Percentiles rank a stretch among this genome's conserved stretches.
Conservation (phyloP, 176 grass and related monocot species). For the Urochloa ruziziensis region DNA sequence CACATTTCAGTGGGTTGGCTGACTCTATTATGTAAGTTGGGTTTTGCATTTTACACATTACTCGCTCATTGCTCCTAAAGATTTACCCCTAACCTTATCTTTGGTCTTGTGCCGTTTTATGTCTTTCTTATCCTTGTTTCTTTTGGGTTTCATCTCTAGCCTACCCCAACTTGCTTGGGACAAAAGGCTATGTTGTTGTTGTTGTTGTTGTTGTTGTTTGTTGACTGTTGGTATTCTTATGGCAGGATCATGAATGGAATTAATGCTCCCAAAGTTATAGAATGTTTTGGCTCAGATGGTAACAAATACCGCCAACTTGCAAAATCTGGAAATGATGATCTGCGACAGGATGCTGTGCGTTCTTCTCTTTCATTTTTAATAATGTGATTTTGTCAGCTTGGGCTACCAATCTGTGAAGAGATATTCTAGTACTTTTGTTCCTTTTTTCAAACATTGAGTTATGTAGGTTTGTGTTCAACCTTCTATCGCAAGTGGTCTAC, state of each 20-base stretch:
- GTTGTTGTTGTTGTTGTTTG: too few species aligned
- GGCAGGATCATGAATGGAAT: conserved; percentile 96
- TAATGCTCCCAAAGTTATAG: conserved; percentile 87
- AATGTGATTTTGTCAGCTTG: neutral
- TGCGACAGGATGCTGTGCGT: conserved; percentile 94
- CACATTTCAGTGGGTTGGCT: conserved; percentile 77
- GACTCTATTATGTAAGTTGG: conserved; percentile 82
- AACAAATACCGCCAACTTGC: conserved; percentile 90
- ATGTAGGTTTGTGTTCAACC: neutral
- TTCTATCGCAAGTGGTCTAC: conserved; percentile 4
- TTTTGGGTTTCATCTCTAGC: too few species aligned
- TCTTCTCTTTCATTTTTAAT: conserved; percentile 34
- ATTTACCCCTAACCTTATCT: too few species aligned
- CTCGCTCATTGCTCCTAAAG: neutral
- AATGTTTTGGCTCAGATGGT: conserved; percentile 90
- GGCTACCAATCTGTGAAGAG: too few species aligned
- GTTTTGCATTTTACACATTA: conserved; percentile 19
- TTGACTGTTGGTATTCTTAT: conserved; percentile 31
- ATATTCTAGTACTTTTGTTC: neutral
- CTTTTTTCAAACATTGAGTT: neutral
- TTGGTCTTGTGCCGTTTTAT: too few species aligned
- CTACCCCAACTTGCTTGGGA: too few species aligned
- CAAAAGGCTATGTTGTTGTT: too few species aligned
- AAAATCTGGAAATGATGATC: conserved; percentile 98
- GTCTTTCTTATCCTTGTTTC: too few species aligned